phyloP scores from a whole-genome alignment of 1,284 basidiomycete genomes.

The Heterobasidion occidentale region DNA sequence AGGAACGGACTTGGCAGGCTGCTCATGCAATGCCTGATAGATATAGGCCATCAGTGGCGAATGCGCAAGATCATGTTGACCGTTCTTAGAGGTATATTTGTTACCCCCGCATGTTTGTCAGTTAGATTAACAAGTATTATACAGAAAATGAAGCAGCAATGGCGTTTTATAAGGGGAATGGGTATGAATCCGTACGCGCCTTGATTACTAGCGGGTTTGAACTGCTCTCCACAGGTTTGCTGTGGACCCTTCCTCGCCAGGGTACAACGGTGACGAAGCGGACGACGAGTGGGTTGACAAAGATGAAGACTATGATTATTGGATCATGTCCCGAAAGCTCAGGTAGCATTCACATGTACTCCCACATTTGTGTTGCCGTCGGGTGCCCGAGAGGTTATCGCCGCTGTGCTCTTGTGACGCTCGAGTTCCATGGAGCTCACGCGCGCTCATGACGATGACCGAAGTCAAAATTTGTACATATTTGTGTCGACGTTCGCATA shows the following conservation, averaged over 20 bases:
- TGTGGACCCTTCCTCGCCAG: conserved; percentile 46
- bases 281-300: conserved; percentile 19
- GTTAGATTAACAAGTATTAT: too few species aligned
- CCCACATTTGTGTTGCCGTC: too few species aligned
- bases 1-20: conserved; percentile 50
- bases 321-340: conserved; percentile 41
- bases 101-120: not conserved
- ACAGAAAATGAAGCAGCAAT: conserved; percentile 47
- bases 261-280: conserved; percentile 19
- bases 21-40: conserved; percentile 40
- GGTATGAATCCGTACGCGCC: conserved; percentile 30
- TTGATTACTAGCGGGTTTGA: not conserved
- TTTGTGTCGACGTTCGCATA: too few species aligned
- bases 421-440: too few species aligned
- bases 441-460: too few species aligned
- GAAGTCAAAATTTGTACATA: too few species aligned
- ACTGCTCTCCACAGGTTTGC: conserved; percentile 35
- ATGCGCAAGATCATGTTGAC: conserved; percentile 73
- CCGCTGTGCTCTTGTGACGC: too few species aligned
- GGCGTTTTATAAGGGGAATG: conserved; percentile 47
- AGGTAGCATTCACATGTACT: not conserved
- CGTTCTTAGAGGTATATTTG: conserved; percentile 50
- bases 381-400: too few species aligned
- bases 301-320: conserved; percentile 40
- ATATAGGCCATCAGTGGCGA: conserved; percentile 39